phyloP scores from a whole-genome alignment of 768 basidiomycete genomes.

The Saitozyma sp. region DNA sequence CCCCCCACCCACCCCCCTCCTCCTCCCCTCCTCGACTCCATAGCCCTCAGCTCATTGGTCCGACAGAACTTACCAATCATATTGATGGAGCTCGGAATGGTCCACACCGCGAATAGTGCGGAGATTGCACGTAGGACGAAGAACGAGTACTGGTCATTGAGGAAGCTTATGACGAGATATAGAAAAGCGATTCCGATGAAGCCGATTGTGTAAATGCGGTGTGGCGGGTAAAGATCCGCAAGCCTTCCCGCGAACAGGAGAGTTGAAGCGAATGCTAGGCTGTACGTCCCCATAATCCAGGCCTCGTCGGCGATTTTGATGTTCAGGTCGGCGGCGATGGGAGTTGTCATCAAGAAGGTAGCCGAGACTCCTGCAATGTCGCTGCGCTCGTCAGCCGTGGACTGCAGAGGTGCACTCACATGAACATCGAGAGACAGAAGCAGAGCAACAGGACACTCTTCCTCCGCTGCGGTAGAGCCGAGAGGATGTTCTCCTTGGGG shows the following conservation, averaged over 20 bases:
- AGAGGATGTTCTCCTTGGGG: not conserved
- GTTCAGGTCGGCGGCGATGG: slow-evolving; percentile 39
- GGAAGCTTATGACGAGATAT: slow-evolving; percentile 46
- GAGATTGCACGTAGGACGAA: slow-evolving; percentile 47
- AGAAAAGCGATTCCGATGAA: slow-evolving; percentile 45
- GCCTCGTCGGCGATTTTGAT: slow-evolving; percentile 32
- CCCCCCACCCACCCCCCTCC: no score
- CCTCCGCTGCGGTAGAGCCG: slow-evolving; percentile 16
- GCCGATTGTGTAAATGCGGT: slow-evolving; percentile 42
- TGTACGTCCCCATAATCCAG: slow-evolving; percentile 45
- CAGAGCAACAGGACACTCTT: slow-evolving; percentile 34
- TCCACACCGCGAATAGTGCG: slow-evolving; percentile 40
- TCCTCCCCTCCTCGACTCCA: no score
- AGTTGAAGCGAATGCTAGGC: slow-evolving; percentile 29
- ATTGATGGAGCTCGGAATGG: slow-evolving; percentile 44
- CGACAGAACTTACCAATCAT: slow-evolving; percentile 25
- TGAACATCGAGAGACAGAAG: slow-evolving; percentile 40
- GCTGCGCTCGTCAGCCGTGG: slow-evolving; percentile 2
- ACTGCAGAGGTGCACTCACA: slow-evolving; percentile 18
- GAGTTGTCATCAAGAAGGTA: slow-evolving; percentile 45
- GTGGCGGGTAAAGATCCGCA: slow-evolving; percentile 43
- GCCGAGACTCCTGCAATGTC: slow-evolving; percentile 42
- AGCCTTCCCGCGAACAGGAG: slow-evolving; percentile 43
- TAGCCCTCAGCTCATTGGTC: no score
- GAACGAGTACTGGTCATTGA: slow-evolving; percentile 43